Evolutionary conservation across 2,329 filamentous ascomycete genomes (phyloP).

Genomic region (Alternaria arbusti): DNA sequence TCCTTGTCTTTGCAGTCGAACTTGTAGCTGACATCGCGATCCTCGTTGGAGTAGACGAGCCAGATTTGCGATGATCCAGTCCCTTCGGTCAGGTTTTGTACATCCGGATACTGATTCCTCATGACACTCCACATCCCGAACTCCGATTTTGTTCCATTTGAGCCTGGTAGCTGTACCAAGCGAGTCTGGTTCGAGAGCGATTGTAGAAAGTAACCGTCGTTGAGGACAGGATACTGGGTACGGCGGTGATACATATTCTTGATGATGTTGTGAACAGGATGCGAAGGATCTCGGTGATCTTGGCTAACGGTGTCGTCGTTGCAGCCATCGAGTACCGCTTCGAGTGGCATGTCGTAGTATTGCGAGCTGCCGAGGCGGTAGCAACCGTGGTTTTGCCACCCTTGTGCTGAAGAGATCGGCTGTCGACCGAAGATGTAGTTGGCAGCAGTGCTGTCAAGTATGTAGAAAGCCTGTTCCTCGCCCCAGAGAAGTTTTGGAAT

Average conservation of each 20-base stretch:
- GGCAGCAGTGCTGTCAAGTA: conserved; percentile 67
- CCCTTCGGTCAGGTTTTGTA: conserved; percentile 48
- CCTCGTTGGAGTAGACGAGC: not conserved
- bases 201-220: not conserved
- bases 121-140: conserved; percentile 63
- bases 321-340: conserved; percentile 62
- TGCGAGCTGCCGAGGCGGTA: conserved; percentile 64
- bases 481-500: not conserved
- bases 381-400: conserved; percentile 71
- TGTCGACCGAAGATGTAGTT: conserved; percentile 72
- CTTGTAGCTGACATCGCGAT: not conserved
- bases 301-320: conserved; percentile 62
- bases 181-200: not conserved
- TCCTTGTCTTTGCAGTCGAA: conserved; percentile 46
- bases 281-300: conserved; percentile 68
- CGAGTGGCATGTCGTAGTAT: conserved; percentile 65
- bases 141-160: not conserved
- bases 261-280: conserved; percentile 66
- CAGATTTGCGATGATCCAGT: not conserved
- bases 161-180: not conserved
- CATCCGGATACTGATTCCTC: conserved; percentile 57
- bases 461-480: conserved; percentile 70
- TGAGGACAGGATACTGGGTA: not conserved
- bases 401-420: conserved; percentile 65
- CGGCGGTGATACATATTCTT: conserved; percentile 45